Evolutionary conservation across 768 basidiomycete species (phyloP).

Genomic region (Exidia glandulosa): DNA sequence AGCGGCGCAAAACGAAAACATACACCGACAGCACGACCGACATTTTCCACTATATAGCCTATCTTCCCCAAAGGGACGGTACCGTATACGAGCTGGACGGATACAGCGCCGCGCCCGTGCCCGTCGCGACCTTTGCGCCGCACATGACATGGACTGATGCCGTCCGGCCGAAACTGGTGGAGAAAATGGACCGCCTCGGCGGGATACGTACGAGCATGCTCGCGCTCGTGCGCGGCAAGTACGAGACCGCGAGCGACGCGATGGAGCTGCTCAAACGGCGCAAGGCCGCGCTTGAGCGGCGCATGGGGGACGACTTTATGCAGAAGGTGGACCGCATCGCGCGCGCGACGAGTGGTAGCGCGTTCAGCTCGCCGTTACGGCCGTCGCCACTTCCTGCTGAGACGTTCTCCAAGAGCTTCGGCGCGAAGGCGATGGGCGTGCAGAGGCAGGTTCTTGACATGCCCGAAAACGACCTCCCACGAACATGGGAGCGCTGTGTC

Average conservation of each 20-base stretch:
- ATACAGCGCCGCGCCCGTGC: constrained; percentile 48
- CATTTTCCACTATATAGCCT: constrained; percentile 54
- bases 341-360: constrained; percentile 16
- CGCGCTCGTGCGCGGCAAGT: constrained; percentile 45
- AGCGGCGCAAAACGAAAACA: constrained; percentile 20
- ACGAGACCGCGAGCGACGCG: constrained; percentile 37
- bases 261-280: constrained; percentile 44
- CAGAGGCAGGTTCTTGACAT: constrained; percentile 36
- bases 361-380: constrained; percentile 21
- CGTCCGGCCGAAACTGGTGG: constrained; percentile 45
- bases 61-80: constrained; percentile 42
- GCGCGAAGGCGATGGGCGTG: constrained; percentile 29
- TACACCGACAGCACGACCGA: constrained; percentile 28
- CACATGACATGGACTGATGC: constrained; percentile 46
- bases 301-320: constrained; percentile 30
- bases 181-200: constrained; percentile 51
- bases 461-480: constrained; percentile 23
- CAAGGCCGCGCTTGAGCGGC: constrained; percentile 31
- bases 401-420: constrained; percentile 35
- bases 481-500: constrained; percentile 39
- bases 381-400: constrained; percentile 16
- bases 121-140: constrained; percentile 28
- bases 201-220: constrained; percentile 52
- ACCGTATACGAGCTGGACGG: constrained; percentile 68
- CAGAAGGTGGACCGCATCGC: constrained; percentile 30